phyloP scores from a whole-genome alignment of 371 early-diverging fungal genomes.

The Mortierella sp. region DNA sequence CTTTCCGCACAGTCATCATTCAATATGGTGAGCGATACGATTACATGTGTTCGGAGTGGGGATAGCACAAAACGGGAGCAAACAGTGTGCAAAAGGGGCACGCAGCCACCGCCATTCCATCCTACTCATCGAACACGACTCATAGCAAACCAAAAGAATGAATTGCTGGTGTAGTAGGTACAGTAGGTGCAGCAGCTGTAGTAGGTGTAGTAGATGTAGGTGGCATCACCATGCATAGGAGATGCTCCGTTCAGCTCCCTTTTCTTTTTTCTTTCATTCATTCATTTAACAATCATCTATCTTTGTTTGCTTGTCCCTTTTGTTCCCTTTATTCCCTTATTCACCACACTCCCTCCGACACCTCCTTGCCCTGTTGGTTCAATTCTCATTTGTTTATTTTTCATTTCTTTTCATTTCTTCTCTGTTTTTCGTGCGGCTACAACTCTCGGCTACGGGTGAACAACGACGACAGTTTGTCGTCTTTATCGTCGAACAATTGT shows the following conservation, averaged over 20 bases:
- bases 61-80: too few species aligned
- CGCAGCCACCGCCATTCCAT: too few species aligned
- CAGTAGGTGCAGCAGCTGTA: too few species aligned
- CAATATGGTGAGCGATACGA: too few species aligned
- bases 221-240: neutral
- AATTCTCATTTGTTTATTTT: neutral
- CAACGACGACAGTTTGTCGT: neutral
- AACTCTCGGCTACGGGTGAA: neutral
- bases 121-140: neutral
- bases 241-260: too few species aligned
- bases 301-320: neutral
- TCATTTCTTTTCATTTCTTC: too few species aligned
- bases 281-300: neutral
- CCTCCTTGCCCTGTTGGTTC: conserved; percentile 2
- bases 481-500: neutral
- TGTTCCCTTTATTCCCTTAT: neutral
- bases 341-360: neutral
- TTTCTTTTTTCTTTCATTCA: too few species aligned
- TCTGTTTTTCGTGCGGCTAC: neutral
- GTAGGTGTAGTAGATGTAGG: neutral
- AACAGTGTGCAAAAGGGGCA: too few species aligned
- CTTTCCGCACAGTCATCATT: too few species aligned
- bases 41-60: too few species aligned
- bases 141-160: neutral
- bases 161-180: too few species aligned